Evolutionary conservation across 2,329 filamentous ascomycete species (phyloP), one percentile per base, ranked within the genome.

Genomic region (Aspergillus proliferans): DNA sequence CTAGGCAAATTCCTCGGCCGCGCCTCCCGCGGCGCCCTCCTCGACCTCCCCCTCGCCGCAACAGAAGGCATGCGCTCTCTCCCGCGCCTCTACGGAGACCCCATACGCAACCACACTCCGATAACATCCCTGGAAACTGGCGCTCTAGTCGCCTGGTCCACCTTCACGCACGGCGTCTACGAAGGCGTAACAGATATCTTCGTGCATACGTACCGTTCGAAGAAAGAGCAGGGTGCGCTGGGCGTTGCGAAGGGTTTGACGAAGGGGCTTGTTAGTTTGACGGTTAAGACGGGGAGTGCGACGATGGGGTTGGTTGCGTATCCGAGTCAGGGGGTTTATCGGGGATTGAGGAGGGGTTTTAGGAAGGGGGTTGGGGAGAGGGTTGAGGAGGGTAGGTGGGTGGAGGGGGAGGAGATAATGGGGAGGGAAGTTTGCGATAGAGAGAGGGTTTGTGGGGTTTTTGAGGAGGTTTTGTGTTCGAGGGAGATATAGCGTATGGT

Each of bases 31-130:
- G 69, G 68, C 5, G 42, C 58, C 0, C 43, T 67, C 3, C 62
- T 72, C 2, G 67, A 71, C 44, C 51, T 72, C 15, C 70, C 70
- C 0, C 55, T 66, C 4, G 69, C 71, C 1, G 44, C 63, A 3
- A 51, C 69, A 1, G 66, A 72, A 47, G 70, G 69, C 1, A 51
- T 72, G 14, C 60, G 63, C 24, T 59, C 59, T 4, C 52, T 67
- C 1, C 71, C 70, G 0, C 61, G 52, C 8, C 49, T 72, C 4
- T 71, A 70, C 47, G 68, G 70, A 5, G 68, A 71, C 10, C 26
- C 26, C n/a, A 7, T 42, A 19, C 12, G 22, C 22, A 22, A 42
- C 39, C 39, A 42, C 1, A 42, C 4, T 19, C 39, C 39, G 6
- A 42, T 42, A 42, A 24, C 19, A 6, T 14, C 12, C 22, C 10